Conservation (phyloP, 1,139 yeast genomes). For the Blastobotrys ciferrii region DNA sequence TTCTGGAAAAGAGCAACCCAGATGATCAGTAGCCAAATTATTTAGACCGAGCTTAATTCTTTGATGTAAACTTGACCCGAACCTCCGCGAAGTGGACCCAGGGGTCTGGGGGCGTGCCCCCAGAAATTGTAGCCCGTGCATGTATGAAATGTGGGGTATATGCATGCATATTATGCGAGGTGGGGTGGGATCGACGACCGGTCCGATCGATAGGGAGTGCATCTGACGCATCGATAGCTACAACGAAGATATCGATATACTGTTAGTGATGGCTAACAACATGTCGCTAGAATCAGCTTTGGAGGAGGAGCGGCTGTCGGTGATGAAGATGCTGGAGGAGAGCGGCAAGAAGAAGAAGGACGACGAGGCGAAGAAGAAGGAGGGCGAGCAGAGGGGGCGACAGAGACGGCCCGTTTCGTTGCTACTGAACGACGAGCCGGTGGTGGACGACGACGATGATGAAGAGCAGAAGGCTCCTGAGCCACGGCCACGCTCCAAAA, state of each 20-base stretch:
- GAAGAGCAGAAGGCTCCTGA: background rate
- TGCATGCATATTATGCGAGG: too few species aligned
- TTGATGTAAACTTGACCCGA: too few species aligned
- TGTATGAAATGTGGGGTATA: too few species aligned
- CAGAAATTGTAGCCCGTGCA: too few species aligned
- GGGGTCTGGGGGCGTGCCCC: too few species aligned
- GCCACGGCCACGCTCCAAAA: constrained; percentile 6
- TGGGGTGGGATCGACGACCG: background rate
- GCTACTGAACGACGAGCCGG: constrained; percentile 22
- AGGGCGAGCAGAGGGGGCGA: background rate
- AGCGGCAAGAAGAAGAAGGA: constrained; percentile 9
- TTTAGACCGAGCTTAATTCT: too few species aligned
- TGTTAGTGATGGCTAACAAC: background rate
- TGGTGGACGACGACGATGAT: constrained; percentile 13
- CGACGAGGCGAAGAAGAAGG: background rate
- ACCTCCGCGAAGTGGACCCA: too few species aligned
- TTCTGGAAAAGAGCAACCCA: too few species aligned
- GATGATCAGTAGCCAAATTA: too few species aligned
- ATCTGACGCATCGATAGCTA: too few species aligned
- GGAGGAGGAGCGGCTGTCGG: constrained; percentile 45
- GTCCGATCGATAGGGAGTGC: too few species aligned
- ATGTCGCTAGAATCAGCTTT: constrained; percentile 49
- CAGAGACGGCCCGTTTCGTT: constrained; percentile 21
- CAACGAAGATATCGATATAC: too few species aligned
- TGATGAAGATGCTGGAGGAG: constrained; percentile 38